A percentile compares a stretch with the other conserved stretches of the same genome.
phyloP scores from a whole-genome alignment of 352 stramenopile species.

The Globisporangium perplexum region DNA sequence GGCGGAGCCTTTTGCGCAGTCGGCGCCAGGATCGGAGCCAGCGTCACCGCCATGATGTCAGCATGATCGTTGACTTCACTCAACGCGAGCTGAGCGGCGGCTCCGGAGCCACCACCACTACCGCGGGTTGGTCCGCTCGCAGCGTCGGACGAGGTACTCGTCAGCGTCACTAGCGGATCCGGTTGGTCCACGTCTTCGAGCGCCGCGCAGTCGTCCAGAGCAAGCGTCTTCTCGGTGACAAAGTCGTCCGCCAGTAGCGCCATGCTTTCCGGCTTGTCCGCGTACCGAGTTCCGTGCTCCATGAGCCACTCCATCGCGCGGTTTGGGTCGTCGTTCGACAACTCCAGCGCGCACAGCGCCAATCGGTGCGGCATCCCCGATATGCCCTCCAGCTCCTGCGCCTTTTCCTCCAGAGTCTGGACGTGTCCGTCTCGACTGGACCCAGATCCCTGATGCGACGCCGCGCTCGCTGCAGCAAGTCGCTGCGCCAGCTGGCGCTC shows the following conservation, averaged over 20 bases:
- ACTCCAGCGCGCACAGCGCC: constrained; percentile 58
- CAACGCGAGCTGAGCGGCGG: constrained; percentile 6
- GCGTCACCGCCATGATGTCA: constrained; percentile 71
- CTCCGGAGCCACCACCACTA: too few species aligned
- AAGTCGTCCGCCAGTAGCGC: constrained; percentile 43
- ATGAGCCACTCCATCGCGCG: constrained; percentile 87
- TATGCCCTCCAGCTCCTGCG: constrained; percentile 65
- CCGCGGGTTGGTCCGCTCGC: too few species aligned
- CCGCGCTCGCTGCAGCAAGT: constrained; percentile 42
- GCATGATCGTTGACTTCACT: constrained; percentile 27
- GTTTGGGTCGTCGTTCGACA: constrained; percentile 78
- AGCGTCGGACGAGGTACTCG: constrained; percentile 1
- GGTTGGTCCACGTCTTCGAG: constrained; percentile 77
- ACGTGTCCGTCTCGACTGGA: constrained; percentile 4
- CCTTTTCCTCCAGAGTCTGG: constrained; percentile 51
- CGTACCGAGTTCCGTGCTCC: constrained; percentile 65
- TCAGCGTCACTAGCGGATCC: constrained; percentile 49
- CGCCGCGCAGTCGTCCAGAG: constrained; percentile 53
- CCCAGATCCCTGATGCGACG: constrained; percentile 16
- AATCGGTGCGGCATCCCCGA: constrained; percentile 69
- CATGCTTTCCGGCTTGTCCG: constrained; percentile 43
- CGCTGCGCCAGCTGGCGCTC: constrained; percentile 57
- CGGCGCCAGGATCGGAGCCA: constrained; percentile 71
- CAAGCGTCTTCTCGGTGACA: constrained; percentile 31
- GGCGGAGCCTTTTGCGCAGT: constrained; percentile 18